phyloP scores from a whole-genome alignment of 257 asterid genomes.

The Solanum chaucha region DNA sequence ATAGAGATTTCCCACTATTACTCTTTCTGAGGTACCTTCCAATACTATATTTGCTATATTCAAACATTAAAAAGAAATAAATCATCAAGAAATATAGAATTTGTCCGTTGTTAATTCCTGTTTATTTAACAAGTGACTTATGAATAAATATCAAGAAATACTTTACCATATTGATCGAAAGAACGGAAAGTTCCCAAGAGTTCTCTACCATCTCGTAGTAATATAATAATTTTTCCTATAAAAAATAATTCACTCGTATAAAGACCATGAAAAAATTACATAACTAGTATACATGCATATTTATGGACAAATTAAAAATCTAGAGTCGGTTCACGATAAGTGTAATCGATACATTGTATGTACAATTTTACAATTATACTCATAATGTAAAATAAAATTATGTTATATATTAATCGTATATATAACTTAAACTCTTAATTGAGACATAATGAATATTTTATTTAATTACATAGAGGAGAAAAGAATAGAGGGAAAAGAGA shows the following conservation, averaged over 20 bases:
- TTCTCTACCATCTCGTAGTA: constrained; percentile 13
- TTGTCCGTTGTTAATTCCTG: not conserved
- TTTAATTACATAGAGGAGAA: not conserved
- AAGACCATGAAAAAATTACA: not conserved
- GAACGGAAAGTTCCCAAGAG: constrained; percentile 15
- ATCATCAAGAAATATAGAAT: too few species aligned
- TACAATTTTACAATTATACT: not conserved
- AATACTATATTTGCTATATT: constrained; percentile 23
- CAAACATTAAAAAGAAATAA: not conserved
- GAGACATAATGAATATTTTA: not conserved
- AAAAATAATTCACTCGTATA: not conserved
- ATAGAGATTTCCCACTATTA: constrained; percentile 8
- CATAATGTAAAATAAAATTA: not conserved
- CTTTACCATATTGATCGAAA: constrained; percentile 18
- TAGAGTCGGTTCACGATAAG: not conserved
- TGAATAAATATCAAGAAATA: not conserved
- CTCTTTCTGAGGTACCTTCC: constrained; percentile 18
- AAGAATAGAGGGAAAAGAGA: not conserved
- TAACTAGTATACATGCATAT: not conserved
- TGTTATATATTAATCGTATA: not conserved
- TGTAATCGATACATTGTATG: not conserved
- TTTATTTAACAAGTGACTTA: too few species aligned
- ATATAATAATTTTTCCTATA: constrained; percentile 7
- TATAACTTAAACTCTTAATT: not conserved
- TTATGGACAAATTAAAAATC: not conserved